Percentiles rank a stretch among this genome's conserved stretches.
Evolutionary conservation across 139 green algal genomes (phyloP).

Genomic region (Penium margaritaceum): DNA sequence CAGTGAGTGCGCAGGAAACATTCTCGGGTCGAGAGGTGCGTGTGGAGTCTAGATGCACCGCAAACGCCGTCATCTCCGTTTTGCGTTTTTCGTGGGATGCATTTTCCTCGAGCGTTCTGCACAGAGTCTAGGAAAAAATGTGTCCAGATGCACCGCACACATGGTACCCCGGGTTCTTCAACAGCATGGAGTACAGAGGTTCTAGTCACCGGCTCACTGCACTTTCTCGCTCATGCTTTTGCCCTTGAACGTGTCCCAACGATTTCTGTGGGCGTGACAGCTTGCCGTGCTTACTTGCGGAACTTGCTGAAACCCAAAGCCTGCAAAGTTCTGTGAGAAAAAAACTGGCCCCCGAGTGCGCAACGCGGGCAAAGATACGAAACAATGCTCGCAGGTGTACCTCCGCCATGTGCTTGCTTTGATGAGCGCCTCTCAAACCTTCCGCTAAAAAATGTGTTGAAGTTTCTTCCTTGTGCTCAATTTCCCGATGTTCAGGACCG

Average conservation of each 20-base stretch:
- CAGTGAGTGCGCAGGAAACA: too few relatives aligned
- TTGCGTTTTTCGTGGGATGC: neutral
- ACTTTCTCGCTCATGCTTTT: too few relatives aligned
- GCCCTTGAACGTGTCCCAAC: too few relatives aligned
- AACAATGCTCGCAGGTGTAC: neutral
- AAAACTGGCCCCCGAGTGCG: neutral
- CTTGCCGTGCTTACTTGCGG: too few relatives aligned
- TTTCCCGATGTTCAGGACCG: neutral
- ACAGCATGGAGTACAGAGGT: too few relatives aligned
- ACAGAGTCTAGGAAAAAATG: neutral
- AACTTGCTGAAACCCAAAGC: too few relatives aligned
- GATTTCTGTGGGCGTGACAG: too few relatives aligned
- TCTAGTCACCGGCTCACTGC: too few relatives aligned
- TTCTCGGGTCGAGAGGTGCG: too few relatives aligned
- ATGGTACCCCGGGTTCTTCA: neutral
- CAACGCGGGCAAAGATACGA: neutral
- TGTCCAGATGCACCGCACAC: neutral
- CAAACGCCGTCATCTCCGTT: neutral
- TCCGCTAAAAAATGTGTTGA: neutral
- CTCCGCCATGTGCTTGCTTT: neutral
- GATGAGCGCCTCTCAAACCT: neutral
- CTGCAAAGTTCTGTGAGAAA: too few relatives aligned
- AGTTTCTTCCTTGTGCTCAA: neutral
- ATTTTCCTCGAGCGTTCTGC: too few relatives aligned
- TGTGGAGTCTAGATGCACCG: neutral